A percentile compares a stretch with the other conserved stretches of the same genome.
These are phyloP conservation scores for Venturia nashicola DNA, from an alignment of 2,329 filamentous ascomycete species.

Conservation along the genomic window DNA sequence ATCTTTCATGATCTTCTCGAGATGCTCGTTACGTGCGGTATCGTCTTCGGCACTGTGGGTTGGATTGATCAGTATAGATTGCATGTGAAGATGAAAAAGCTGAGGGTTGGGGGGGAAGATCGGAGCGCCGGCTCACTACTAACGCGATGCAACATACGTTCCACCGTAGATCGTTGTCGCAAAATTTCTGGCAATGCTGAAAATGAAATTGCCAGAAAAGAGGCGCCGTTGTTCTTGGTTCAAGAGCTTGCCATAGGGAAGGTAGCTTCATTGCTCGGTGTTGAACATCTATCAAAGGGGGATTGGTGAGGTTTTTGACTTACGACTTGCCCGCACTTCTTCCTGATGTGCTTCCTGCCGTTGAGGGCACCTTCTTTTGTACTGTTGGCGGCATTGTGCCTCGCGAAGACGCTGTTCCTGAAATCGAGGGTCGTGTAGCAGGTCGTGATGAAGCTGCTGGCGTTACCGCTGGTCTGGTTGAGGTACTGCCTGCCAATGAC, in stretches of 20 bases:
- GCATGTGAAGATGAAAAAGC: background rate
- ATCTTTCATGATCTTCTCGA: slow-evolving; percentile 3
- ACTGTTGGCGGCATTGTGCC: background rate
- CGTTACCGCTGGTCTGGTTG: background rate
- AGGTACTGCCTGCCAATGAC: slow-evolving; percentile 1
- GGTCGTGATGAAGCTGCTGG: background rate
- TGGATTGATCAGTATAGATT: background rate
- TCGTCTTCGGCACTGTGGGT: background rate
- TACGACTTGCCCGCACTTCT: background rate
- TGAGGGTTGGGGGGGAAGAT: background rate
- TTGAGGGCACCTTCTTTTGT: background rate
- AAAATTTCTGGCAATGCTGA: background rate
- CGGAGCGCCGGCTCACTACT: background rate
- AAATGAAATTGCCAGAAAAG: background rate
- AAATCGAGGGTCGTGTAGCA: background rate
- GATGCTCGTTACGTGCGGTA: background rate
- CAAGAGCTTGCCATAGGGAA: background rate
- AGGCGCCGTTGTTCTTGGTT: background rate
- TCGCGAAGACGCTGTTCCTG: background rate
- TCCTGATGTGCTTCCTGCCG: background rate
- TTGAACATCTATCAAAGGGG: background rate
- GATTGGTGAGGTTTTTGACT: background rate
- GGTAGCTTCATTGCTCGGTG: background rate
- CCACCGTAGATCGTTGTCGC: background rate
- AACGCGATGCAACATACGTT: background rate